phyloP scores from a whole-genome alignment of 331 rosid species.

The Malus hybrid region DNA sequence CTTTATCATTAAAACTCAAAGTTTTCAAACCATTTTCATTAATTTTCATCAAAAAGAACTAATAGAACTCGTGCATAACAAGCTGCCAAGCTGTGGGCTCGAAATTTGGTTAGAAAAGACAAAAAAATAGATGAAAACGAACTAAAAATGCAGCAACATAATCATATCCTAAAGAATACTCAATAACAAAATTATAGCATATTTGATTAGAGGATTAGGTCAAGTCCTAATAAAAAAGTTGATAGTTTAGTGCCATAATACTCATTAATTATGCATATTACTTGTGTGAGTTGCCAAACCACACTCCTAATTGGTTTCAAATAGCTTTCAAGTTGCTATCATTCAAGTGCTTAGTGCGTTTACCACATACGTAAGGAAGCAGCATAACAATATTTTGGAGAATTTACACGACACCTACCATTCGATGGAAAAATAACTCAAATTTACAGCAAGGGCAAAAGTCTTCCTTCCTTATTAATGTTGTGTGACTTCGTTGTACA shows the following conservation, averaged over 20 bases:
- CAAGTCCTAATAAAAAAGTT: neutral
- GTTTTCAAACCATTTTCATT: no score
- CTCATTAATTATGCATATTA: slow-evolving; percentile 14
- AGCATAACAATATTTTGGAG: neutral
- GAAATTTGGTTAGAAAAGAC: neutral
- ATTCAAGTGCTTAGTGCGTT: neutral
- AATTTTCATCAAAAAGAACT: no score
- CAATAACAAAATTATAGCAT: neutral
- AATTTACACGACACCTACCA: neutral
- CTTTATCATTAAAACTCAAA: no score
- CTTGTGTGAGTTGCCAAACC: slow-evolving; percentile 24
- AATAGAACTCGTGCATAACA: slow-evolving; percentile 22
- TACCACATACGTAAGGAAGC: slow-evolving; percentile 2
- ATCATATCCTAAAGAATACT: no score
- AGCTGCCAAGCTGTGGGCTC: neutral
- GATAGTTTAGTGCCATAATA: neutral
- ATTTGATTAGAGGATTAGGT: slow-evolving; percentile 4
- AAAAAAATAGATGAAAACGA: neutral
- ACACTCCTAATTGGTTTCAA: slow-evolving; percentile 6
- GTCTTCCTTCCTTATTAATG: neutral
- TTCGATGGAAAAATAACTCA: neutral
- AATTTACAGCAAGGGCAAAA: neutral
- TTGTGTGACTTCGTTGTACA: neutral
- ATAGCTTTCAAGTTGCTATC: neutral
- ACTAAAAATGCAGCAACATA: neutral